Evolutionary conservation across 306 rosid genomes (phyloP).

Genomic region (Vicia sativa): DNA sequence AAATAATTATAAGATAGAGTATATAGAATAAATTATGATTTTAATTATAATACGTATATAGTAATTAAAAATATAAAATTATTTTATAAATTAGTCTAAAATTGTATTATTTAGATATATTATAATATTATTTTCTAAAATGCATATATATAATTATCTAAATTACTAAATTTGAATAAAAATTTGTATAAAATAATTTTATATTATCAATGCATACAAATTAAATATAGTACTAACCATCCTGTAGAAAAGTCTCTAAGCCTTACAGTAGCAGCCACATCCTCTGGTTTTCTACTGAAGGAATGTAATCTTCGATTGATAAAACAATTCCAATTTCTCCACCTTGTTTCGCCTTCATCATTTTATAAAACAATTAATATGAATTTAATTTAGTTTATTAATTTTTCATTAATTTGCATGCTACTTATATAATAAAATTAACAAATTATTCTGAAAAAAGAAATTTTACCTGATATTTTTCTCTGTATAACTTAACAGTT

Average conservation of each 20-base stretch:
- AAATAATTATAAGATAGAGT: too few relatives aligned
- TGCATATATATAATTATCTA: too few relatives aligned
- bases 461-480: slow-evolving; percentile 45
- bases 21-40: too few relatives aligned
- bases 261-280: slow-evolving; percentile 42
- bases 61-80: too few relatives aligned
- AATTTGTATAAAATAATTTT: too few relatives aligned
- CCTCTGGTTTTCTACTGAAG: slow-evolving; percentile 30
- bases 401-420: neutral
- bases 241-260: slow-evolving; percentile 41
- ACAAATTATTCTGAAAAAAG: too few relatives aligned
- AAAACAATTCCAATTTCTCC: slow-evolving; percentile 50
- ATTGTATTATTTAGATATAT: neutral
- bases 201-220: too few relatives aligned
- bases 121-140: too few relatives aligned
- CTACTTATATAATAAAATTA: too few relatives aligned
- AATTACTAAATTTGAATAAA: too few relatives aligned
- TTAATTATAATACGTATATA: too few relatives aligned
- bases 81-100: too few relatives aligned
- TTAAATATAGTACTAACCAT: slow-evolving; percentile 37
- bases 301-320: slow-evolving; percentile 29
- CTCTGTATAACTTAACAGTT: slow-evolving; percentile 32
- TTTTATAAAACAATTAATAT: neutral
- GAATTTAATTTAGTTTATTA: neutral
- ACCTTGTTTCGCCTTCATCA: slow-evolving; percentile 42